These are phyloP conservation scores for Saturnispora ahearnii DNA, from an alignment of 805 yeast genomes.

Conservation along the genomic window DNA sequence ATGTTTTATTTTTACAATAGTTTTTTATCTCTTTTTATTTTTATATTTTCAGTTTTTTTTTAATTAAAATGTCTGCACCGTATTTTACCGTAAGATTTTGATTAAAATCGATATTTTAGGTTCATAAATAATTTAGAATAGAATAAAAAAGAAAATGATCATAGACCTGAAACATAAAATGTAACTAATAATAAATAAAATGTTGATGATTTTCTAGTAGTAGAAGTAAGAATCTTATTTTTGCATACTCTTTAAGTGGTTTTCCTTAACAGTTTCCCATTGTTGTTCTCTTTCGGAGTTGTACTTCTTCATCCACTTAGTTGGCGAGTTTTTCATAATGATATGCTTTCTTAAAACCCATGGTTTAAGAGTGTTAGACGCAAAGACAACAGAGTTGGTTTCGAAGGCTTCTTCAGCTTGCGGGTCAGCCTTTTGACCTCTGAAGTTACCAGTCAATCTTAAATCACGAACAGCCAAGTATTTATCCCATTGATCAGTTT, in stretches of 20 bases:
- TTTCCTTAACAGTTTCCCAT: constrained; percentile 29
- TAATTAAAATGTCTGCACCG: not conserved
- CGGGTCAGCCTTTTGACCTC: constrained; percentile 61
- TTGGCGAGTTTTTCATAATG: constrained; percentile 32
- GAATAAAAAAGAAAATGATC: constrained; percentile 6
- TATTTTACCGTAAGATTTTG: not conserved
- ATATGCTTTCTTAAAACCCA: constrained; percentile 33
- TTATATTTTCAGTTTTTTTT: constrained; percentile 2
- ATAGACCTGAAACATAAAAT: constrained; percentile 8
- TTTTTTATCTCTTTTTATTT: not conserved
- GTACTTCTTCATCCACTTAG: constrained; percentile 30
- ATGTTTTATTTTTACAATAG: not conserved
- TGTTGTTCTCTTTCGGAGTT: constrained; percentile 25
- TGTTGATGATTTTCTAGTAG: constrained; percentile 4
- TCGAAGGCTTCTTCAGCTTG: constrained; percentile 66
- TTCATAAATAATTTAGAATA: constrained; percentile 3
- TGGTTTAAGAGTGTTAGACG: constrained; percentile 26
- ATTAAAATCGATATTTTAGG: not conserved
- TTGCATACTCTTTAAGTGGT: constrained; percentile 29
- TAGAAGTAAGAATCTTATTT: constrained; percentile 12
- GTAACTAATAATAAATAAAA: constrained; percentile 10
- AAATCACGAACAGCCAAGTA: constrained; percentile 62
- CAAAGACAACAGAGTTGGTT: constrained; percentile 45
- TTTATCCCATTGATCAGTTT: constrained; percentile 47
- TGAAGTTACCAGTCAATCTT: constrained; percentile 62